These are phyloP conservation scores for Zychaea mexicana DNA, from an alignment of 371 early-diverging fungal genomes.

Conservation along the genomic window DNA sequence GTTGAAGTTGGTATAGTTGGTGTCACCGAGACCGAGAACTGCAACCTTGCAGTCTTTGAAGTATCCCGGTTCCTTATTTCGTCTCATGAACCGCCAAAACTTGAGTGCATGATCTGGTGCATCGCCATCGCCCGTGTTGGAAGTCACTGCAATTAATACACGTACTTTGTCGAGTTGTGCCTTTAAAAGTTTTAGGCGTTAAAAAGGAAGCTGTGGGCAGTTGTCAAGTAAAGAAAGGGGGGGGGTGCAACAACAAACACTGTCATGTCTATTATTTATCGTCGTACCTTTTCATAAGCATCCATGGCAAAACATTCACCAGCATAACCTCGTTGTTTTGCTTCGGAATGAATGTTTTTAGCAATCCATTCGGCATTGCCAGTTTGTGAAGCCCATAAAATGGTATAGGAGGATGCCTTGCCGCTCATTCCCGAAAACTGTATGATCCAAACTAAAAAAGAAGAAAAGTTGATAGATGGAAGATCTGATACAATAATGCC, in stretches of 20 bases:
- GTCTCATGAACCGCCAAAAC: constrained; percentile 83
- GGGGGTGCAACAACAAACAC: too few species aligned
- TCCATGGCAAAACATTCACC: constrained; percentile 69
- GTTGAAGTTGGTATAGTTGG: constrained; percentile 91
- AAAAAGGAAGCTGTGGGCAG: too few species aligned
- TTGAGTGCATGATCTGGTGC: constrained; percentile 91
- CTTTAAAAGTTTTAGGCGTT: constrained; percentile 21
- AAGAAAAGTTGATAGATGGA: neutral
- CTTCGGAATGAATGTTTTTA: constrained; percentile 77
- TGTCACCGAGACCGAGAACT: constrained; percentile 84
- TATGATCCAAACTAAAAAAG: neutral
- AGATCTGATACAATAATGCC: neutral
- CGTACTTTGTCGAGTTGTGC: constrained; percentile 47
- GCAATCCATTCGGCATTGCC: constrained; percentile 95
- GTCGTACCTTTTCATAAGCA: constrained; percentile 70
- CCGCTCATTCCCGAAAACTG: constrained; percentile 11
- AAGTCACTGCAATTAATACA: constrained; percentile 77
- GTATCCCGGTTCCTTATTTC: constrained; percentile 56
- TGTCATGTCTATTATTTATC: too few species aligned
- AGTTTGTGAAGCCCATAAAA: constrained; percentile 90
- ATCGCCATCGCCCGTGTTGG: constrained; percentile 97
- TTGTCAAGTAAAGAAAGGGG: too few species aligned
- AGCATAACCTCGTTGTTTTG: constrained; percentile 68
- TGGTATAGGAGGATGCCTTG: constrained; percentile 33
- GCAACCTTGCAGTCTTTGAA: constrained; percentile 52